Percentiles rank a stretch among this genome's conserved stretches.
Conservation (phyloP, 345 rosid genomes). For the Adansonia digitata region DNA sequence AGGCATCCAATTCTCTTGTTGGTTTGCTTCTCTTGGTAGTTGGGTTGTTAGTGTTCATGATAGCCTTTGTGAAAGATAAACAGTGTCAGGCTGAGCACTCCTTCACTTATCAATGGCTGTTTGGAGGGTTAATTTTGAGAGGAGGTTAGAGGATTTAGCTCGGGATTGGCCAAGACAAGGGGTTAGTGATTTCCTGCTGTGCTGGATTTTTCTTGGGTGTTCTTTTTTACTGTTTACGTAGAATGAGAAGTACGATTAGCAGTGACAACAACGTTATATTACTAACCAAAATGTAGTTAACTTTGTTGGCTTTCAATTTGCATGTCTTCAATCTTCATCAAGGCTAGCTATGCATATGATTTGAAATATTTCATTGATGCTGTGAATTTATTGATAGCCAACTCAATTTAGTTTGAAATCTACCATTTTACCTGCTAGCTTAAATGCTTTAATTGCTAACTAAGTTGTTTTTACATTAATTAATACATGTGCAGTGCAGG, state of each 20-base stretch:
- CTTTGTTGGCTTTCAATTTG: no score
- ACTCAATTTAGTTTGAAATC: neutral
- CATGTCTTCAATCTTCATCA: no score
- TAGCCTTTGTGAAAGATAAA: slow-evolving; percentile 33
- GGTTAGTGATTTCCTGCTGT: slow-evolving; percentile 32
- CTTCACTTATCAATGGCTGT: slow-evolving; percentile 36
- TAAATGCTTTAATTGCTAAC: no score
- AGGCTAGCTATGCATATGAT: no score
- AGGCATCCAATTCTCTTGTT: slow-evolving; percentile 37
- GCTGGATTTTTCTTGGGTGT: slow-evolving; percentile 40
- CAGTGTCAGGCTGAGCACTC: slow-evolving; percentile 36
- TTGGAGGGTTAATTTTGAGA: slow-evolving; percentile 37
- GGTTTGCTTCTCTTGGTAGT: slow-evolving; percentile 35
- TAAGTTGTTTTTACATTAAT: no score
- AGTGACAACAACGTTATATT: neutral
- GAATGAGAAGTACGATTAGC: slow-evolving; percentile 38
- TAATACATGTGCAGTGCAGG: no score
- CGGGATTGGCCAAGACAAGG: slow-evolving; percentile 42
- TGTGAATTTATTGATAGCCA: neutral
- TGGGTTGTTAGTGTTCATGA: slow-evolving; percentile 37
- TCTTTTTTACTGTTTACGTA: slow-evolving; percentile 32
- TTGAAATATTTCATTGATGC: neutral
- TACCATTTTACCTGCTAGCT: no score
- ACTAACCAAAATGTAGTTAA: no score
- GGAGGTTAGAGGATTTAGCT: slow-evolving; percentile 42